Evolutionary conservation across 805 yeast genomes (phyloP), one percentile per base, ranked within the genome.

Genomic region (Sugiyamaella lignohabitans): DNA sequence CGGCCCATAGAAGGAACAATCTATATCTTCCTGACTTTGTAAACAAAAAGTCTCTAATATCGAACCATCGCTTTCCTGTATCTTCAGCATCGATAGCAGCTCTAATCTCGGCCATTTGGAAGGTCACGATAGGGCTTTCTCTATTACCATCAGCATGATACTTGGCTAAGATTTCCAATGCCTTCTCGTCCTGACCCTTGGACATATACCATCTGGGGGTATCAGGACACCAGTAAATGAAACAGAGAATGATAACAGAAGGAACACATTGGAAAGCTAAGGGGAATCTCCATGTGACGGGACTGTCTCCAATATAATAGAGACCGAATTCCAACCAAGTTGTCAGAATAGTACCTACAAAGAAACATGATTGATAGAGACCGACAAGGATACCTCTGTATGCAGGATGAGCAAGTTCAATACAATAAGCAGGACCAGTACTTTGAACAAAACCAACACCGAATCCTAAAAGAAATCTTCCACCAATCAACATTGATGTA

Each of bases 391-490:
- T 23, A 32, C 54, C 54, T 21, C 52, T 42, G 36, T 46, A 47
- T 6, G 49, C 47, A 27, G 53, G 57, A 44, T 51, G 55, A 16
- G 57, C 46, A 19, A 53, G 17, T 34, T 54, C 55, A 17, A 45
- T 51, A 20, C 46, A 48, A 42, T 48, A 50, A 14, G 49, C 42
- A 4, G 57, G 57, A 16, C 48, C 53, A 16, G 54, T 49, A 16
- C 44, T 21, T 10, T 27, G 48, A 22, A 50, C 39, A 14, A 52
- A n/a, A 24, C 40, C 38, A 17, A 43, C 47, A 39, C 57, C 57
- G 27, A 53, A 47, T 8, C 57, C 57, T 2, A 52, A 41, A 27
- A 53, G 29, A 42, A 53, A 52, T 19, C 57, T 30, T 4, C 55
- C 57, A 35, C 52, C 57, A 41, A 50, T 40, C 24, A 46, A 30